Base-by-base conservation (phyloP, 805 yeast genomes). In the Teunomyces atbi region DNA sequence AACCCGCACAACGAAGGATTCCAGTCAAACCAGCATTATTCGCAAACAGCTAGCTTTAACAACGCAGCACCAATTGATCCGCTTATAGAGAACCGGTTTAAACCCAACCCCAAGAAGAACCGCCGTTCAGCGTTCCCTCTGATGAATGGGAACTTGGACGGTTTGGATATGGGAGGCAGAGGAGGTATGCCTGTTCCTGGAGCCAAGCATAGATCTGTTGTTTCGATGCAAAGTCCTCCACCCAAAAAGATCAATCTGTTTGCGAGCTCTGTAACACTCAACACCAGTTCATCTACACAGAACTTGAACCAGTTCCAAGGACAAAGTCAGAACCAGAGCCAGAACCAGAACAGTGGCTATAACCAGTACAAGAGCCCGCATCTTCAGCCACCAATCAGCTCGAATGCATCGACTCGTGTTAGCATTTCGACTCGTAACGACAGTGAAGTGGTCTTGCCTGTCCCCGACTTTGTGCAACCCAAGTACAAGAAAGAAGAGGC, bases 151-250 rank as follows among this genome's bases (percentile, higher is more conserved):
- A 57, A 56, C 47, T 41, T 62, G 20, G 61, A 60, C 8, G 66
- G 65, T 1, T 45, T 70, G 15, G 77, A 71, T 55, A 62, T 69
- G 61, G 76, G 76, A 11, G 76, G 75, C n/a, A 60, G 76, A 53
- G 77, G 74, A 16, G 77, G 77, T 6, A 72, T 72, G 77, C 76
- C 76, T 2, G 66, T 65, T 65, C 44, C 37, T 6, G 18, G 23
- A 19, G 39, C 39, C 13, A 50, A 48, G 40, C 49, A 51, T 41
- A 45, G 50, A 5, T 48, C 54, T 16, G 38, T 44, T 46, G 39
- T n/a, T 6, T 12, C 39, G 6, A 20, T 36, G 16, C 39, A 36
- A 36, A 36, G 39, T 36, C 39, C 39, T 36, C 39, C 39, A 19
- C 28, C 28, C 27, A 36, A 36, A n/a, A 36, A 36, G 28, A 6